phyloP scores from a whole-genome alignment of 495 filamentous ascomycete species.

The Pseudotulostoma volvatum region DNA sequence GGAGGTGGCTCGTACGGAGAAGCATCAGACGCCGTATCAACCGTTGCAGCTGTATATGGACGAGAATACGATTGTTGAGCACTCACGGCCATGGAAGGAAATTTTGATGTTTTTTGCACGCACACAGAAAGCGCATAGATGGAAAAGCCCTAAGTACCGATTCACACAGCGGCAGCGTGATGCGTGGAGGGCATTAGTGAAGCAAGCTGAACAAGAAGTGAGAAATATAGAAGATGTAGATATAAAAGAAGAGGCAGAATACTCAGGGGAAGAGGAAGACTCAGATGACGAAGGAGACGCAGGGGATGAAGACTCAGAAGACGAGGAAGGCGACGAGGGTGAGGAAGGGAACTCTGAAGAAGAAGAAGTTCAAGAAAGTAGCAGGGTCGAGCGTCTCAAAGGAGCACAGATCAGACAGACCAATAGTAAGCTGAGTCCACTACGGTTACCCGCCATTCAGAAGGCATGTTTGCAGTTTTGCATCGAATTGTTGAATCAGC shows the following conservation, averaged over 20 bases:
- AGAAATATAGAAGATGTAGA: too few relatives aligned
- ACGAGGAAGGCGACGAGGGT: too few relatives aligned
- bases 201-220: too few relatives aligned
- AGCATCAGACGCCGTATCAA: not conserved
- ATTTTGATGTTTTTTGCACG: constrained; percentile 6
- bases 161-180: not conserved
- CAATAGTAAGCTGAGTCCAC: not conserved
- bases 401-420: too few relatives aligned
- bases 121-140: constrained; percentile 3
- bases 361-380: too few relatives aligned
- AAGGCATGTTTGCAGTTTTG: constrained; percentile 4
- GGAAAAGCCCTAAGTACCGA: constrained; percentile 1
- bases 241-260: too few relatives aligned
- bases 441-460: not conserved
- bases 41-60: not conserved
- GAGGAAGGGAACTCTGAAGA: too few relatives aligned
- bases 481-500: constrained; percentile 8
- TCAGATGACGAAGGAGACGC: too few relatives aligned
- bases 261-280: too few relatives aligned
- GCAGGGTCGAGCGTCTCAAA: too few relatives aligned
- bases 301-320: too few relatives aligned
- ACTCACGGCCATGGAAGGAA: constrained; percentile 7
- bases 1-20: not conserved
- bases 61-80: not conserved
- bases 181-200: constrained; percentile 1